A percentile compares a stretch with the other conserved stretches of the same genome.
Evolutionary conservation across 2,329 filamentous ascomycete species (phyloP).

Genomic region (Trichocomaceae sp.): DNA sequence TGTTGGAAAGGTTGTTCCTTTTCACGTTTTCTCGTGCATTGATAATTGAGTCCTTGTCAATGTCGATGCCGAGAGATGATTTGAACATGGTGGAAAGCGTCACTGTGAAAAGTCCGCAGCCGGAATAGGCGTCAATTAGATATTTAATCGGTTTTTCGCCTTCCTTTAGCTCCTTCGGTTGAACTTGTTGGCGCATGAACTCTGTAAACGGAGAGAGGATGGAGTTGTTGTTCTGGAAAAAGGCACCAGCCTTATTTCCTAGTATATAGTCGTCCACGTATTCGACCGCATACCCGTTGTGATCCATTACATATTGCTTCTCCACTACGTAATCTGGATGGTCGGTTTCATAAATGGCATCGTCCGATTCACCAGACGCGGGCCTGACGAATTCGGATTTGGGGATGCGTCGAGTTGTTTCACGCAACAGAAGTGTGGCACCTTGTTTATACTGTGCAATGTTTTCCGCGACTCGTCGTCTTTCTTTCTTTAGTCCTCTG

Average conservation of each 20-base stretch:
- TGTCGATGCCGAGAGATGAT: slow-evolving; percentile 82
- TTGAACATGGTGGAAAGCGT: slow-evolving; percentile 76
- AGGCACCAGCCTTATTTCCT: slow-evolving; percentile 83
- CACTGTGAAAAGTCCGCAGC: slow-evolving; percentile 94
- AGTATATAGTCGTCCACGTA: slow-evolving; percentile 82
- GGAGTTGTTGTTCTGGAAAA: slow-evolving; percentile 99
- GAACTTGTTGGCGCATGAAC: slow-evolving; percentile 75
- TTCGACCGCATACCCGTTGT: slow-evolving; percentile 75
- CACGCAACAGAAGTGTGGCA: slow-evolving; percentile 81
- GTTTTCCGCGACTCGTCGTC: slow-evolving; percentile 66
- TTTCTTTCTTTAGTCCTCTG: slow-evolving; percentile 69
- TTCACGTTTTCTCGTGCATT: slow-evolving; percentile 72
- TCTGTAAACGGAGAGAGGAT: slow-evolving; percentile 81
- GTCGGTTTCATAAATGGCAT: slow-evolving; percentile 49
- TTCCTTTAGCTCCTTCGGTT: slow-evolving; percentile 43
- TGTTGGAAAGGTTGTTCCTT: slow-evolving; percentile 68
- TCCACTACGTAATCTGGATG: slow-evolving; percentile 60
- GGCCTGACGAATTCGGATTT: slow-evolving; percentile 5
- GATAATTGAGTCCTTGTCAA: slow-evolving; percentile 68
- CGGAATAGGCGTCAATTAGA: slow-evolving; percentile 95
- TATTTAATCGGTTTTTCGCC: slow-evolving; percentile 58
- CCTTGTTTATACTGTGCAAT: slow-evolving; percentile 68
- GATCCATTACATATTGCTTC: slow-evolving; percentile 84
- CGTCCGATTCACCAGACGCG: slow-evolving; percentile 27
- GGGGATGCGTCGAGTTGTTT: slow-evolving; percentile 63